Evolutionary conservation across 345 rosid genomes (phyloP), one percentile per base, ranked within the genome.

Genomic region (Boechera retrofracta): DNA sequence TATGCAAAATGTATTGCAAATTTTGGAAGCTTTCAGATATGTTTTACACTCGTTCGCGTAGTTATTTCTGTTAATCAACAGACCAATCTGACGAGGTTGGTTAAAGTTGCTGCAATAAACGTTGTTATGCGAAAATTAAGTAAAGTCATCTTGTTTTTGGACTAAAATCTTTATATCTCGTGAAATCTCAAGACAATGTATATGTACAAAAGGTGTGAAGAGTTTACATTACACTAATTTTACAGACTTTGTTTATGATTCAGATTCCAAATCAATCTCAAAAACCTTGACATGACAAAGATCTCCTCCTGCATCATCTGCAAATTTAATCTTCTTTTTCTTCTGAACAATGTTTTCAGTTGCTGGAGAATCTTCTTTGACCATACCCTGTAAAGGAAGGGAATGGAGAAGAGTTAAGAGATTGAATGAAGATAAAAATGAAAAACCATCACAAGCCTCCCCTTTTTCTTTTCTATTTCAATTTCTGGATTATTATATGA

Each of bases 281-380:
- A 90, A 86, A 60, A 88, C 84, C 85, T 85, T 90, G 80, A 94
- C 84, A 76, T 94, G 86, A 57, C 92, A 90, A 32, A 94, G 89
- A 77, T 85, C 78, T 69, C 90, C 92, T 51, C 98, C 97, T 41
- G 86, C 89, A 80, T 94, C 98, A 64, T 94, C 97, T 15, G 98
- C 97, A 77, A 94, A 94, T 36, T 65, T 82, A 39, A 94, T 91
- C 87, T 88, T 91, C 83, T 81, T 91, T 56, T 83, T 83, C 87
- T 82, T 80, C 75, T 80, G 83, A 63, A 29, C 79, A 61, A 47
- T 39, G 67, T 80, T 79, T 64, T 76, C 80, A 24, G 82, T 41
- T 52, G 64, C 72, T 45, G 79, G 28, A 69, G 80, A 56, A 47
- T 78, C 69, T 5, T 79, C 84, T 66, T 65, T 85, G 3, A 86